phyloP scores from a whole-genome alignment of 148 eudicot species.

The Salicornia ramosissima region DNA sequence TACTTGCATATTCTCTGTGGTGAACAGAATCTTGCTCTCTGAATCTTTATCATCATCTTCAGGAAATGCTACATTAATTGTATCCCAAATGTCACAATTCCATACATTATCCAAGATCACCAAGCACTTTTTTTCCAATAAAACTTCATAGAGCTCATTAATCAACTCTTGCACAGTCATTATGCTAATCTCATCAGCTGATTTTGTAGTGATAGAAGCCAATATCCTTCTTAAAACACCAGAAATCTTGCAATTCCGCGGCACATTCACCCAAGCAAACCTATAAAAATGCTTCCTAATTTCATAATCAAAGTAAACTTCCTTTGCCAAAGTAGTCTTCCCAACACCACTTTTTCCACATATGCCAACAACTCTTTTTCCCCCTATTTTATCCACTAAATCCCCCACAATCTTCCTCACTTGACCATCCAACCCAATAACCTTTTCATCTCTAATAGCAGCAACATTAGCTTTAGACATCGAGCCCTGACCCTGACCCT shows the following conservation, averaged over 20 bases:
- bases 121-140: conserved; percentile 38
- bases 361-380: conserved; percentile 24
- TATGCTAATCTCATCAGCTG: conserved; percentile 21
- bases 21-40: conserved; percentile 26
- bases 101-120: conserved; percentile 42
- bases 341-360: conserved; percentile 33
- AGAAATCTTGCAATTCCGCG: conserved; percentile 6
- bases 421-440: conserved; percentile 29
- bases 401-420: conserved; percentile 21
- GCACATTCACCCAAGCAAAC: conserved; percentile 24
- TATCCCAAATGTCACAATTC: conserved; percentile 30
- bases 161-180: conserved; percentile 23
- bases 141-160: conserved; percentile 32
- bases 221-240: conserved; percentile 18
- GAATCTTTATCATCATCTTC: conserved; percentile 20
- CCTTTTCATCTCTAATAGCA: conserved; percentile 13
- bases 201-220: conserved; percentile 16
- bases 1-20: conserved; percentile 15
- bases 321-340: conserved; percentile 28
- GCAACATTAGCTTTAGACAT: background rate
- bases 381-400: conserved; percentile 10
- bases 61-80: conserved; percentile 31
- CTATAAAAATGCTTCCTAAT: conserved; percentile 21
- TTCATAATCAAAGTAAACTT: conserved; percentile 23
- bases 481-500: conserved; percentile 5